Evolutionary conservation across 805 yeast species (phyloP).

Genomic region (Candida ortonii): DNA sequence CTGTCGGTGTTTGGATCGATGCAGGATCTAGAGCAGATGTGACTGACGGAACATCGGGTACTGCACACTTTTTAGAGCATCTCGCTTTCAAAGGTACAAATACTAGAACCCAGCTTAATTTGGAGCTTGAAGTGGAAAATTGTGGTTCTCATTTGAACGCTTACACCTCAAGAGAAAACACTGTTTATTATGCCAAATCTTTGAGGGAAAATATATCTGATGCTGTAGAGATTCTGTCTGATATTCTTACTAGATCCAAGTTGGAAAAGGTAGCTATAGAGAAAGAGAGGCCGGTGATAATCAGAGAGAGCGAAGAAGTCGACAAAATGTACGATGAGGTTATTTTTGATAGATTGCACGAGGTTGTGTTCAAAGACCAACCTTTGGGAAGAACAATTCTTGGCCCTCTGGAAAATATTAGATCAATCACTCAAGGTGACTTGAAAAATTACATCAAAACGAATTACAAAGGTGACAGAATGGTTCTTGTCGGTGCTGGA

Average conservation of each 20-base stretch:
- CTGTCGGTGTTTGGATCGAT: constrained; percentile 98
- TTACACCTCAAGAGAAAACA: constrained; percentile 96
- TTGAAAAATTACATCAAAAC: constrained; percentile 73
- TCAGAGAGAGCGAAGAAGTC: constrained; percentile 96
- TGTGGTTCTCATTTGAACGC: constrained; percentile 97
- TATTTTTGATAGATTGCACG: constrained; percentile 93
- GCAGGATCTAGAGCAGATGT: constrained; percentile 98
- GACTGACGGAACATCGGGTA: constrained; percentile 74
- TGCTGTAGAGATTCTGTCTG: constrained; percentile 84
- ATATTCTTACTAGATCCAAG: constrained; percentile 81
- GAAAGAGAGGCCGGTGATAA: constrained; percentile 92
- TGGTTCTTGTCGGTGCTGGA: constrained; percentile 98
- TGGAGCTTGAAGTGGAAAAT: constrained; percentile 93
- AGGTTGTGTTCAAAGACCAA: constrained; percentile 84
- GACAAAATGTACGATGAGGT: constrained; percentile 99
- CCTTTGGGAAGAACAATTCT: constrained; percentile 94
- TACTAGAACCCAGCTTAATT: constrained; percentile 70
- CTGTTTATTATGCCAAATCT: constrained; percentile 94
- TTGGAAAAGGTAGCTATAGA: constrained; percentile 84
- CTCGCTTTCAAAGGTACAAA: constrained; percentile 94
- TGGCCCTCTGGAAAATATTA: constrained; percentile 89
- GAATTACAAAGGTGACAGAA: constrained; percentile 93
- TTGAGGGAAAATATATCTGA: constrained; percentile 75
- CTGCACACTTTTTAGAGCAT: constrained; percentile 97
- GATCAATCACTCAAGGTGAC: constrained; percentile 72